Conservation (phyloP, 2,329 filamentous ascomycete genomes). For the Aaosphaeria pasadenensis region DNA sequence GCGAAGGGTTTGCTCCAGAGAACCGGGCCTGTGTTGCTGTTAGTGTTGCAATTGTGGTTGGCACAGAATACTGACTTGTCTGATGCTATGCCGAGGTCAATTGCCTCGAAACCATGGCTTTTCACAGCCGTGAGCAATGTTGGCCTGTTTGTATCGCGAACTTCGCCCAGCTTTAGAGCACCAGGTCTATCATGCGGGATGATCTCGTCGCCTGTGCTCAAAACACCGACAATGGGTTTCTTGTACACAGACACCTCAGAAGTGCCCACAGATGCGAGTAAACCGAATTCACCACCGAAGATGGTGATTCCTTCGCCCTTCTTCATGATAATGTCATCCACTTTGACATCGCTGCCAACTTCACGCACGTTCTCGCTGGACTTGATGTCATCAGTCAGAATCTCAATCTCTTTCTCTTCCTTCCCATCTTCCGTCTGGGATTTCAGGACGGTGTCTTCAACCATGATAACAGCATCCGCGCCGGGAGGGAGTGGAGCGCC, state of each 20-base stretch:
- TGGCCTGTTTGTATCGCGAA: slow-evolving; percentile 89
- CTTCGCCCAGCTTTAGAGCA: slow-evolving; percentile 71
- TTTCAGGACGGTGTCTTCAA: slow-evolving; percentile 83
- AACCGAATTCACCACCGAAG: slow-evolving; percentile 84
- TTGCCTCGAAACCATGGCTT: slow-evolving; percentile 71
- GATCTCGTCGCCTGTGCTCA: slow-evolving; percentile 95
- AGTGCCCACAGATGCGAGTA: slow-evolving; percentile 82
- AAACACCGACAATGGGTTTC: slow-evolving; percentile 75
- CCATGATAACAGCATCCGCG: slow-evolving; percentile 91
- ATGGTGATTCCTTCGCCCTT: slow-evolving; percentile 81
- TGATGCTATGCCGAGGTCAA: slow-evolving; percentile 83
- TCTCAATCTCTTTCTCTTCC: slow-evolving; percentile 86
- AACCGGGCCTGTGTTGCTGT: slow-evolving; percentile 52
- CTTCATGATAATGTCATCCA: slow-evolving; percentile 66
- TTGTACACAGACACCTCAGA: slow-evolving; percentile 68
- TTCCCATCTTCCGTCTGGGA: slow-evolving; percentile 72
- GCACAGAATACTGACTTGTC: slow-evolving; percentile 53
- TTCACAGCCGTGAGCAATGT: slow-evolving; percentile 76
- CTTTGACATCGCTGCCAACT: slow-evolving; percentile 79
- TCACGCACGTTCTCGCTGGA: slow-evolving; percentile 87
- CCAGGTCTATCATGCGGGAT: slow-evolving; percentile 67
- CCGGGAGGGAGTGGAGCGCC: slow-evolving; percentile 86
- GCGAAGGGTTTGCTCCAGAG: slow-evolving; percentile 74
- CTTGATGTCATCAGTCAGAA: slow-evolving; percentile 72
- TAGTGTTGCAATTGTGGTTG: slow-evolving; percentile 11